Evolutionary conservation across 2,329 filamentous ascomycete genomes (phyloP).

Genomic region (Aspergillus oerlinghausenensis): DNA sequence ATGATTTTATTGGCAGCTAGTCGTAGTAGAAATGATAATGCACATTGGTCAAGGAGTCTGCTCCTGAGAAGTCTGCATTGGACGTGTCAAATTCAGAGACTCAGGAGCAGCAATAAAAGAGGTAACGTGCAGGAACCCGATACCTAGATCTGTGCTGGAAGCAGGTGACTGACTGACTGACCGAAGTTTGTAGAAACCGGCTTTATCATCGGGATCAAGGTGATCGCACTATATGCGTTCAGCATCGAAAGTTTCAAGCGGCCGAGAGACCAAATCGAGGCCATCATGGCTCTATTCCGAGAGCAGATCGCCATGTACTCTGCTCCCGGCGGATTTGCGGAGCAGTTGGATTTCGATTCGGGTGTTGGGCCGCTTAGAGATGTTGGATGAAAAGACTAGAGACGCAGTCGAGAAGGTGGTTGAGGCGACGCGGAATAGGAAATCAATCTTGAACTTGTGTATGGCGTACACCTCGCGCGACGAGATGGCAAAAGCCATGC

Average conservation of each 20-base stretch:
- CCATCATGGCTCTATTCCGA: background rate
- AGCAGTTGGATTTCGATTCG: background rate
- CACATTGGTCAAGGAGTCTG: too few species aligned
- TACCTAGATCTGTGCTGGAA: background rate
- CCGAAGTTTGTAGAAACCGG: background rate
- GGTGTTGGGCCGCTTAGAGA: background rate
- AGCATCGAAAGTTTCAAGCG: slow-evolving; percentile 14
- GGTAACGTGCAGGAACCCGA: background rate
- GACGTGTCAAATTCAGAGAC: too few species aligned
- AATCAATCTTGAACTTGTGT: background rate
- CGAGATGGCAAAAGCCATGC: background rate
- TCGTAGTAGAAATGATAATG: too few species aligned
- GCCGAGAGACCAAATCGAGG: slow-evolving; percentile 6
- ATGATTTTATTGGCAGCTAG: too few species aligned
- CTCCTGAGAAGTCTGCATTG: too few species aligned
- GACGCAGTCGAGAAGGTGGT: too few species aligned
- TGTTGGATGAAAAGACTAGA: too few species aligned
- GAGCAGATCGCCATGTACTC: background rate
- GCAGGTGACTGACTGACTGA: background rate
- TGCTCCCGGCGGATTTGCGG: background rate
- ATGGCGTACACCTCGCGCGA: background rate
- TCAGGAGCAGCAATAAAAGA: background rate
- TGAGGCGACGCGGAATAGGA: background rate
- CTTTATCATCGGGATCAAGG: background rate
- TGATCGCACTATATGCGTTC: slow-evolving; percentile 11